Evolutionary conservation across 352 stramenopile species (phyloP), one percentile per base, ranked within the genome.

Genomic region (Salisapilia sapeloensis): DNA sequence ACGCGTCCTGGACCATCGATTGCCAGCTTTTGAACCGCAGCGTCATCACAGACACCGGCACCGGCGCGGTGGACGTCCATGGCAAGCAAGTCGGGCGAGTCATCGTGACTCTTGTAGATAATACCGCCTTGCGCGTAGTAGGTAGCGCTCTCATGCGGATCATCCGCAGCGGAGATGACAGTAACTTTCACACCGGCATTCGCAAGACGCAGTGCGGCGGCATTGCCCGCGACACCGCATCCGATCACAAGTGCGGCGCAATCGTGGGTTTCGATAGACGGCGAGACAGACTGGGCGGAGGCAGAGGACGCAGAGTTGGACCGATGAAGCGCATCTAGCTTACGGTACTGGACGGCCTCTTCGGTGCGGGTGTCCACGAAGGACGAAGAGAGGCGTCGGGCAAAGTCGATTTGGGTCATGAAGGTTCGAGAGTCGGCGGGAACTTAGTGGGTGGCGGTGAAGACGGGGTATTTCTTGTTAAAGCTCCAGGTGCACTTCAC

Each of bases 91-190:
- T 67, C 53, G 0, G 85, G 75, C 14, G 78, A 75, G 50, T 97
- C 89, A 38, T 93, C 74, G 18, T 63, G 39, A 20, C 67, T 63
- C 44, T 86, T 85, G 62, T 97, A 97, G 39, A 97, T 97, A 43
- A 97, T 96, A 4, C 91, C 91, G 17, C 91, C 91, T 46, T 97
- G 91, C 3, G 91, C 91, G 61, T 87, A 97, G 44, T 87, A 96
- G 2, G 79, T 96, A 39, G 95, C 95, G 51, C 86, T 96, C 53
- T 97, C 74, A 46, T 76, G 61, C 11, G 59, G 56, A 40, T 92
- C 53, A 27, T 76, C 41, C 1, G 76, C 64, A 6, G 72, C 64
- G 10, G 70, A 49, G 14, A 92, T 41, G 58, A 92, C 81, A 0
- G 66, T 84, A n/a, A 92, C 76, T 17, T 63, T 61, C 31, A 92